Conservation (phyloP, 23 red algal species). For the Cyanidioschyzon merolae region DNA sequence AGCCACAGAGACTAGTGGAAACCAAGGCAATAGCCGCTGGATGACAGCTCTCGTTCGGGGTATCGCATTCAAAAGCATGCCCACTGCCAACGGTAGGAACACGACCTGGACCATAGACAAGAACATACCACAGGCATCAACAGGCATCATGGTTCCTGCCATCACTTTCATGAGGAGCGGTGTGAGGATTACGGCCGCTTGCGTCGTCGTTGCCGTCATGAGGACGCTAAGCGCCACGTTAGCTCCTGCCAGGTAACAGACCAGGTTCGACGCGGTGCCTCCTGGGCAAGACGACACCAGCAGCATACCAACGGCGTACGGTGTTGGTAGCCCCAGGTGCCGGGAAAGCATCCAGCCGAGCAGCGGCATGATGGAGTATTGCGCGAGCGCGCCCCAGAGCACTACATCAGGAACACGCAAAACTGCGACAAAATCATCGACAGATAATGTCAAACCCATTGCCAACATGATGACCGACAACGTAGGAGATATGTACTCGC, state of each 20-base stretch:
- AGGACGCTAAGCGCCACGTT: constrained; percentile 86
- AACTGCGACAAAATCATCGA: constrained; percentile 38
- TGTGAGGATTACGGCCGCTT: constrained; percentile 40
- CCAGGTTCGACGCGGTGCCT: constrained; percentile 78
- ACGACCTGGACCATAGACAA: constrained; percentile 50
- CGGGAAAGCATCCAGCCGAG: constrained; percentile 32
- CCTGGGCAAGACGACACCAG: constrained; percentile 84
- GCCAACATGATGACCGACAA: constrained; percentile 81
- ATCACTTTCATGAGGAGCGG: constrained; percentile 62
- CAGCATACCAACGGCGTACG: constrained; percentile 51
- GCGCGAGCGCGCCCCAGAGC: constrained; percentile 62
- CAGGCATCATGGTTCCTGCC: constrained; percentile 63
- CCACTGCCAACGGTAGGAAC: constrained; percentile 49
- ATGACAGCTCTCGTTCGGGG: constrained; percentile 29
- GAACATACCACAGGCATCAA: constrained; percentile 46
- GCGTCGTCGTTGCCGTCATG: constrained; percentile 67
- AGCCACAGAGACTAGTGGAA: constrained; percentile 60
- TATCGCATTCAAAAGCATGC: constrained; percentile 28
- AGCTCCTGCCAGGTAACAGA: constrained; percentile 62
- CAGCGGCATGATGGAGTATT: constrained; percentile 75
- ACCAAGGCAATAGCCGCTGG: neutral
- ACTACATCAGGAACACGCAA: constrained; percentile 32
- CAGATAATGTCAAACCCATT: constrained; percentile 70
- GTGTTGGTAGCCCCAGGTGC: constrained; percentile 30
- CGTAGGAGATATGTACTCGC: constrained; percentile 41